Evolutionary conservation across 2,329 filamentous ascomycete genomes (phyloP), one percentile per base, ranked within the genome.

Genomic region (Apiospora rasikravindrae): DNA sequence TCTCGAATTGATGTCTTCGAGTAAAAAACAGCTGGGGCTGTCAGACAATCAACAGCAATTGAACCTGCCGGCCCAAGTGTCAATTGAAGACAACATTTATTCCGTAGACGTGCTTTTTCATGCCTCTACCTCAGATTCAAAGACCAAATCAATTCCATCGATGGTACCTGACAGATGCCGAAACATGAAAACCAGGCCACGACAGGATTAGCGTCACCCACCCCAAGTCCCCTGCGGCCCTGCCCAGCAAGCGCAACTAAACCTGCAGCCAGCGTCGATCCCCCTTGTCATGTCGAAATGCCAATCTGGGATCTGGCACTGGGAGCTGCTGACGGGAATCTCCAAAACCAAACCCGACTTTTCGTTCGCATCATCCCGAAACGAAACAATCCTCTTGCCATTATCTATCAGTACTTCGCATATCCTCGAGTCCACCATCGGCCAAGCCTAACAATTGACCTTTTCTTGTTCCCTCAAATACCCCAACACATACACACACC

Each of bases 251-350:
- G 29, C 29, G 16, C 26, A 61, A 19, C 53, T 61, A 61, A 61
- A 61, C 29, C 29, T 61, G 29, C 53, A 22, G 29, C 53, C 13
- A 37, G 8, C 40, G 57, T 40, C 57, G 57, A 64, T 61, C 53
- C 53, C 53, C 53, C 53, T 57, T 61, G 53, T 61, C 53, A 61
- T 64, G 57, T 64, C 33, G 49, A 64, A 40, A 64, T 64, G 57
- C 33, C 57, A 64, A 40, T 40, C 57, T 16, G 33, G 33, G 10
- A 57, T 57, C 57, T n/a, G 33, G 33, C 33, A 40, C 10, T 14
- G 14, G 19, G 22, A n/a, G 44, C 24, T 29, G 57, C 57, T 40
- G 57, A 64, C 57, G 57, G 57, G 57, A 64, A 64, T 64, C 57
- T 37, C 57, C 57, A 64, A 64, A 64, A 14, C 57, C 57, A 33